Conservation (phyloP, 768 basidiomycete species). For the Pisolithus tinctorius region DNA sequence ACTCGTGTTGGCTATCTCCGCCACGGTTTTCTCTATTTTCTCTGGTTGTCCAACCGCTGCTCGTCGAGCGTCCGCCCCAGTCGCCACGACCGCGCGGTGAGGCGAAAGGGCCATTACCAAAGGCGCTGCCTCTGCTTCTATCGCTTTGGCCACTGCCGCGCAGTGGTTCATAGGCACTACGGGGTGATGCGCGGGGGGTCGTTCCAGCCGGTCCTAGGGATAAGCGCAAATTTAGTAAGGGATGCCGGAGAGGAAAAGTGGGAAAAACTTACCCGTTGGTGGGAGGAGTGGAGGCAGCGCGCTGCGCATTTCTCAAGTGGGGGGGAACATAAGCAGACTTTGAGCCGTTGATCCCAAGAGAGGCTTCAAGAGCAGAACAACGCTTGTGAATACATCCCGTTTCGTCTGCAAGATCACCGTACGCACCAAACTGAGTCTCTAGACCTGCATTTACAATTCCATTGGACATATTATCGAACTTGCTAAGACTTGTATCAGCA, state of each 20-base stretch:
- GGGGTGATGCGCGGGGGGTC: slow-evolving; percentile 66
- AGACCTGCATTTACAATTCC: slow-evolving; percentile 79
- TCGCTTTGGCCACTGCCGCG: slow-evolving; percentile 34
- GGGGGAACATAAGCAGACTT: slow-evolving; percentile 87
- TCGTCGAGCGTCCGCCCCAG: slow-evolving; percentile 36
- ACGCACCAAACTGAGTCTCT: slow-evolving; percentile 70
- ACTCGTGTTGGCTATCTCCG: slow-evolving; percentile 35
- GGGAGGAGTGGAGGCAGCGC: slow-evolving; percentile 60
- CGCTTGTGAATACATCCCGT: slow-evolving; percentile 1
- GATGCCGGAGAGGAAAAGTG: slow-evolving; percentile 6
- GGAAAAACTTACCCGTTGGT: slow-evolving; percentile 46
- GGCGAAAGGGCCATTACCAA: slow-evolving; percentile 32
- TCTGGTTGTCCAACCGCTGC: slow-evolving; percentile 32
- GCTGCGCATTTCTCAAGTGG: slow-evolving; percentile 80
- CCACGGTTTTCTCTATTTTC: slow-evolving; percentile 27
- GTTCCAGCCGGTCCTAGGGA: slow-evolving; percentile 61
- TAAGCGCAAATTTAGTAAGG: slow-evolving; percentile 14
- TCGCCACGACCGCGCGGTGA: slow-evolving; percentile 32
- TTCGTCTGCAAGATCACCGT: not conserved
- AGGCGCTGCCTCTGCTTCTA: slow-evolving; percentile 32
- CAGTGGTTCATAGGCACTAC: slow-evolving; percentile 36
- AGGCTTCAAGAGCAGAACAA: slow-evolving; percentile 37
- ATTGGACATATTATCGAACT: slow-evolving; percentile 67
- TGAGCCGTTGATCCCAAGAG: slow-evolving; percentile 62
- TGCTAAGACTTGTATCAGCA: too few relatives aligned